Conservation (phyloP, 1,284 basidiomycete genomes). For the Tilletia walkeri region DNA sequence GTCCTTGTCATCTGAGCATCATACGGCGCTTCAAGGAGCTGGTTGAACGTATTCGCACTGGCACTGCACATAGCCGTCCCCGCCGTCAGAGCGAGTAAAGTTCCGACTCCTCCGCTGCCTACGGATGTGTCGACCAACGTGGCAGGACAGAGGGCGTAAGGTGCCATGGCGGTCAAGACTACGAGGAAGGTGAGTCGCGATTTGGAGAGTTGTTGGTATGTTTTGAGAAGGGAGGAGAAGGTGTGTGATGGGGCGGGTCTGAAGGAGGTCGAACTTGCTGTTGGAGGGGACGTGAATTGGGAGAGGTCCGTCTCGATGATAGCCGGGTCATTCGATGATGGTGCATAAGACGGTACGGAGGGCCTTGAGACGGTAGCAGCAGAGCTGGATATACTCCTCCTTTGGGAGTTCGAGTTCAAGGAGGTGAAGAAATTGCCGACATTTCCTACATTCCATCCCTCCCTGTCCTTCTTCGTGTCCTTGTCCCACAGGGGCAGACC, state of each 20-base stretch:
- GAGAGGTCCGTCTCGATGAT: constrained; percentile 24
- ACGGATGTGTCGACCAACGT: constrained; percentile 29
- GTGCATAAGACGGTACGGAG: constrained; percentile 23
- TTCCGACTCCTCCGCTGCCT: constrained; percentile 10
- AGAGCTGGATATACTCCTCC: too few relatives aligned
- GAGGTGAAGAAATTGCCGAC: constrained; percentile 30
- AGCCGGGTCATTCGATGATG: constrained; percentile 38
- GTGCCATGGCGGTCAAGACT: constrained; percentile 85
- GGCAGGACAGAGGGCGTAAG: constrained; percentile 76
- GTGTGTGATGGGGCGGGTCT: constrained; percentile 34
- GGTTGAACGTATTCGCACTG: constrained; percentile 91
- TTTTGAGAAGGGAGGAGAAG: constrained; percentile 25
- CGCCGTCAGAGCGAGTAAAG: constrained; percentile 76
- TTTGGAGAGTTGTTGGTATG: constrained; percentile 82
- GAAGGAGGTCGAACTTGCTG: constrained; percentile 26
- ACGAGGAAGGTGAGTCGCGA: constrained; percentile 82
- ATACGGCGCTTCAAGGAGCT: constrained; percentile 89
- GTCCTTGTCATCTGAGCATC: constrained; percentile 97
- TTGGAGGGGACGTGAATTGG: constrained; percentile 7
- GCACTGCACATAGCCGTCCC: constrained; percentile 89
- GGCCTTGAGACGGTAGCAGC: not conserved
- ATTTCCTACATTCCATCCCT: constrained; percentile 28
- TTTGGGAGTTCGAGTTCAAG: constrained; percentile 29
- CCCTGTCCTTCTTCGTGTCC: constrained; percentile 27
- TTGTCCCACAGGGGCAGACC: constrained; percentile 19